Evolutionary conservation across 352 stramenopile species (phyloP).

Genomic region (Phytopythium aichiense): DNA sequence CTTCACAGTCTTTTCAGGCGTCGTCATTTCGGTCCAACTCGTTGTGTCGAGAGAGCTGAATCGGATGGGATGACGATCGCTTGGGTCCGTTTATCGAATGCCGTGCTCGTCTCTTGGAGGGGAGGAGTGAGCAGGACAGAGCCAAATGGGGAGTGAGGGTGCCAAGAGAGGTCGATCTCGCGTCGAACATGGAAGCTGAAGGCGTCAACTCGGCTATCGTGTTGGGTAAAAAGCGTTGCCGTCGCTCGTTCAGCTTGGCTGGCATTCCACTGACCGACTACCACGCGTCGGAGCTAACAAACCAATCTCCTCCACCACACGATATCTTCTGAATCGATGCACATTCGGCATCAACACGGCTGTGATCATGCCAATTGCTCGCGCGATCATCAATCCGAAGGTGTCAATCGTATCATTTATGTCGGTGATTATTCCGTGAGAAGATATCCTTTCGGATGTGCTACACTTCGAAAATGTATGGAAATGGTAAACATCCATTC

Average conservation of each 20-base stretch:
- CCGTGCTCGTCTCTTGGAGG: not conserved
- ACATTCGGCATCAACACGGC: not conserved
- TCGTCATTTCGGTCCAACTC: too few relatives aligned
- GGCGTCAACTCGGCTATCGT: too few relatives aligned
- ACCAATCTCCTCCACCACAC: too few relatives aligned
- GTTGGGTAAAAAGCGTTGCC: too few relatives aligned
- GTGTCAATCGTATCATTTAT: not conserved
- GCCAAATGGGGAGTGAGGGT: not conserved
- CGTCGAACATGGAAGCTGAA: not conserved
- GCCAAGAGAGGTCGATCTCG: not conserved
- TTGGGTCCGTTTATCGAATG: not conserved
- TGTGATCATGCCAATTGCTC: not conserved
- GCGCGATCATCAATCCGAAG: not conserved
- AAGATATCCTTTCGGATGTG: too few relatives aligned
- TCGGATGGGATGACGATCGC: conserved; percentile 15
- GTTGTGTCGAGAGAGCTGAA: too few relatives aligned
- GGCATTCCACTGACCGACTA: too few relatives aligned
- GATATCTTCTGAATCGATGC: too few relatives aligned
- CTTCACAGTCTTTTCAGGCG: too few relatives aligned
- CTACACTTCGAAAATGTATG: too few relatives aligned
- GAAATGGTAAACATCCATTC: not conserved
- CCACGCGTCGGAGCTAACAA: too few relatives aligned
- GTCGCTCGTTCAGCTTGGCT: too few relatives aligned
- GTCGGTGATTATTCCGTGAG: not conserved
- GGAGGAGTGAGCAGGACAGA: not conserved